These are phyloP conservation scores for Termitomyces bulborhizus DNA, from an alignment of 768 basidiomycete species.

Conservation along the genomic window DNA sequence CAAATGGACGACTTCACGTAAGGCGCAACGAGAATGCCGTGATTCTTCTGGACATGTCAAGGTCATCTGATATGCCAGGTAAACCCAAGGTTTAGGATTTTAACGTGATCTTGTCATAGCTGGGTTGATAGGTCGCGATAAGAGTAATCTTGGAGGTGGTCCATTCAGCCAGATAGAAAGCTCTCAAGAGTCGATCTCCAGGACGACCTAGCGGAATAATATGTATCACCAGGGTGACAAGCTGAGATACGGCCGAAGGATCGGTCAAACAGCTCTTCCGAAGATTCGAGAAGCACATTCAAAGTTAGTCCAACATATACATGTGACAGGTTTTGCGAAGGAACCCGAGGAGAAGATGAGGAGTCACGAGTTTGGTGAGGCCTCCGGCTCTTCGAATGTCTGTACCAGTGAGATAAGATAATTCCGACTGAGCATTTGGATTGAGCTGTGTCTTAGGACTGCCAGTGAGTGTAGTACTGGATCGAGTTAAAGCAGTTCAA, in stretches of 20 bases:
- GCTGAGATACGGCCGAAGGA: neutral
- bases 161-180: neutral
- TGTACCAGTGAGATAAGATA: neutral
- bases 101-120: neutral
- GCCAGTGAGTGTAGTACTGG: no score
- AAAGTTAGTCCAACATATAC: neutral
- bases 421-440: no score
- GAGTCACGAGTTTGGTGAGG: neutral
- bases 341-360: neutral
- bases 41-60: neutral
- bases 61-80: neutral
- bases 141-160: neutral
- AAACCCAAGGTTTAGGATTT: neutral
- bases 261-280: no score
- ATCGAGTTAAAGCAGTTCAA: no score
- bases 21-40: neutral
- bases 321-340: neutral
- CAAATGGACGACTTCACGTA: neutral
- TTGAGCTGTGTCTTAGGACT: no score
- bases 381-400: neutral
- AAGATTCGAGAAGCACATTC: neutral
- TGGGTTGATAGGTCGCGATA: neutral
- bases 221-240: neutral
- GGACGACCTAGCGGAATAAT: neutral
- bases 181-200: neutral